Conservation (phyloP, 352 stramenopile species). For the Paralagenidium karlingii region DNA sequence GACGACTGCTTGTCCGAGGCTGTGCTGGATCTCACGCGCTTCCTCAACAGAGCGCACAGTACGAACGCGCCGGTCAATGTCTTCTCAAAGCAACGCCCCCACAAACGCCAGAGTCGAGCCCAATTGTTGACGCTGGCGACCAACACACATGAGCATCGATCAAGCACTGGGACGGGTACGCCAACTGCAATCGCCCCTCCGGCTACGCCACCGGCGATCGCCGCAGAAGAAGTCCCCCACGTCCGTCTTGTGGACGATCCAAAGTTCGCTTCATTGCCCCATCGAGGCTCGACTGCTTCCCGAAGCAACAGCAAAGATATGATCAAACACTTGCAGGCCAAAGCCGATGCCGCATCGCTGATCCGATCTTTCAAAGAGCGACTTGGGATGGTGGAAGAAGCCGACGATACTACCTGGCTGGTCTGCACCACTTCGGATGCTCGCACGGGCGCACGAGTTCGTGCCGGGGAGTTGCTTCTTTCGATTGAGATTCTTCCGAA, state of each 20-base stretch:
- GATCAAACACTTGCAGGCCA: conserved; percentile 17
- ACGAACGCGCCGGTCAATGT: conserved; percentile 54
- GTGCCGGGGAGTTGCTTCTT: conserved; percentile 47
- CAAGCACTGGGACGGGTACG: too few relatives aligned
- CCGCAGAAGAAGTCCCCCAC: too few relatives aligned
- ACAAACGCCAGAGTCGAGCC: too few relatives aligned
- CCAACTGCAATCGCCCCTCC: too few relatives aligned
- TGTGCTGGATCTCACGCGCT: conserved; percentile 45
- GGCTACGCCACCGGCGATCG: too few relatives aligned
- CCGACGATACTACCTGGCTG: conserved; percentile 63
- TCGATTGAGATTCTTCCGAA: conserved; percentile 66
- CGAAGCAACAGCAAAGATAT: too few relatives aligned
- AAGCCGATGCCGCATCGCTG: conserved; percentile 49
- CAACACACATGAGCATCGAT: too few relatives aligned
- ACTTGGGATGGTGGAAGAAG: conserved; percentile 58
- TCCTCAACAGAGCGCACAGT: conserved; percentile 59
- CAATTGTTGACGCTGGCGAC: too few relatives aligned
- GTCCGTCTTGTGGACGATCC: too few relatives aligned
- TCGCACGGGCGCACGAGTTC: conserved; percentile 35
- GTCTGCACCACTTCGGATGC: conserved; percentile 55
- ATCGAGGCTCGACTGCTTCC: too few relatives aligned
- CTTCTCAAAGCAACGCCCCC: conserved; percentile 61
- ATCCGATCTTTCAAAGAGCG: conserved; percentile 63
- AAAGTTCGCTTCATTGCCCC: too few relatives aligned
- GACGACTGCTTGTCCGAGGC: conserved; percentile 68